These are phyloP conservation scores for Arthrinium phaeospermum DNA, from an alignment of 2,329 filamentous ascomycete species.

Conservation along the genomic window DNA sequence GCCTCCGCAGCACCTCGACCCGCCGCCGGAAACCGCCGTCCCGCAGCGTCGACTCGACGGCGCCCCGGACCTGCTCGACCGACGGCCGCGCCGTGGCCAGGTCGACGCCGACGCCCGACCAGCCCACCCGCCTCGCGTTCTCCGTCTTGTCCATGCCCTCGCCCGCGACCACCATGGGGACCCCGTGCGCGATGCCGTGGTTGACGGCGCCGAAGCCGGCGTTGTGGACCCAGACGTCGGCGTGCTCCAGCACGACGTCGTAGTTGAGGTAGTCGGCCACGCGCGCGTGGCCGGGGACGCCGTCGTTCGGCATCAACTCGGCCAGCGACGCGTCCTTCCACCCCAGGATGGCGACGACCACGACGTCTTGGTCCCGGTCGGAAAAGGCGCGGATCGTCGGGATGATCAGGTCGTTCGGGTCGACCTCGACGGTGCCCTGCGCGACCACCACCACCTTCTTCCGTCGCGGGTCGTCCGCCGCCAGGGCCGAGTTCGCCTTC, in stretches of 20 bases:
- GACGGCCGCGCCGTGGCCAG: constrained; percentile 36
- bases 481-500: constrained; percentile 32
- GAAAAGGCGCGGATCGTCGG: constrained; percentile 43
- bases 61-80: constrained; percentile 34
- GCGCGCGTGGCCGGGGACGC: constrained; percentile 38
- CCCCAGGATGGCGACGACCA: constrained; percentile 45
- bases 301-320: constrained; percentile 15
- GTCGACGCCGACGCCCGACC: constrained; percentile 42
- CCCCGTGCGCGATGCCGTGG: constrained; percentile 46
- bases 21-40: constrained; percentile 30
- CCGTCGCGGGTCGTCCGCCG: constrained; percentile 17
- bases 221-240: constrained; percentile 47
- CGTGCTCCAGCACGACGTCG: constrained; percentile 44
- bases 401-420: constrained; percentile 44
- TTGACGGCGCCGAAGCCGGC: constrained; percentile 48
- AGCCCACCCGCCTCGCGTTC: constrained; percentile 42
- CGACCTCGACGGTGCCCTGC: constrained; percentile 47
- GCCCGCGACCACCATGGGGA: constrained; percentile 47
- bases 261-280: constrained; percentile 46
- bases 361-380: constrained; percentile 31
- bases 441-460: constrained; percentile 45
- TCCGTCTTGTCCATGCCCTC: constrained; percentile 50
- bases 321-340: constrained; percentile 38
- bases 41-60: constrained; percentile 37
- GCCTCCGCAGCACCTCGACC: constrained; percentile 33